phyloP scores from a whole-genome alignment of 495 filamentous ascomycete species.

The Bacidia gigantensis region DNA sequence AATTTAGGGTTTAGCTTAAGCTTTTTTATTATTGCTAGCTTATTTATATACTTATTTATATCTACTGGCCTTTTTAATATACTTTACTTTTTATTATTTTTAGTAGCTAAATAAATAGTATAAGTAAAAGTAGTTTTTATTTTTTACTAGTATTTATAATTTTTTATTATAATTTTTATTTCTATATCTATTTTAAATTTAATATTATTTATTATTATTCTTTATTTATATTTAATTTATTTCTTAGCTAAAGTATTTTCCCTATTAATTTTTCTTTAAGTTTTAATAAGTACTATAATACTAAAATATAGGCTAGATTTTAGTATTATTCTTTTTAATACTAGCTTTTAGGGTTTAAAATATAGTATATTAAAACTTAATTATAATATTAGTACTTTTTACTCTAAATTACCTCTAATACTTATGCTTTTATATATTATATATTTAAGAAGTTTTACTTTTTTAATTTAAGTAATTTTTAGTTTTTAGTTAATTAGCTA shows the following conservation, averaged over 20 bases:
- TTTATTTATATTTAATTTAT: too few relatives aligned
- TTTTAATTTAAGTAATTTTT: not conserved
- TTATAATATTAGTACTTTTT: not conserved
- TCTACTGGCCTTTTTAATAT: not conserved
- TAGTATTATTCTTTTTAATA: not conserved
- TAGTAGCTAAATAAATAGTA: not conserved
- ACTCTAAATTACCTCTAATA: not conserved
- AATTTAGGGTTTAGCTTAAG: too few relatives aligned
- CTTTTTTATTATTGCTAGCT: not conserved
- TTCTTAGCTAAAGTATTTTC: not conserved
- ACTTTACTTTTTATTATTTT: not conserved
- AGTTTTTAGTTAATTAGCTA: not conserved
- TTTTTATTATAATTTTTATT: not conserved
- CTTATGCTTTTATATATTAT: not conserved
- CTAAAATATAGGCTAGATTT: too few relatives aligned
- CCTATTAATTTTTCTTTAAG: too few relatives aligned
- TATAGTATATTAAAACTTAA: too few relatives aligned
- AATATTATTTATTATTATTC: not conserved
- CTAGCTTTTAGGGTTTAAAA: not conserved
- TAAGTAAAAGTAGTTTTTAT: too few relatives aligned
- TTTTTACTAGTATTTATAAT: not conserved
- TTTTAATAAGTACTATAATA: too few relatives aligned
- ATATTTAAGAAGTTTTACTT: constrained; percentile 3
- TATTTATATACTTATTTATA: not conserved
- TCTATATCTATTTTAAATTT: not conserved